Conservation (phyloP, 129 eudicot species). For the Flaveria brownii region DNA sequence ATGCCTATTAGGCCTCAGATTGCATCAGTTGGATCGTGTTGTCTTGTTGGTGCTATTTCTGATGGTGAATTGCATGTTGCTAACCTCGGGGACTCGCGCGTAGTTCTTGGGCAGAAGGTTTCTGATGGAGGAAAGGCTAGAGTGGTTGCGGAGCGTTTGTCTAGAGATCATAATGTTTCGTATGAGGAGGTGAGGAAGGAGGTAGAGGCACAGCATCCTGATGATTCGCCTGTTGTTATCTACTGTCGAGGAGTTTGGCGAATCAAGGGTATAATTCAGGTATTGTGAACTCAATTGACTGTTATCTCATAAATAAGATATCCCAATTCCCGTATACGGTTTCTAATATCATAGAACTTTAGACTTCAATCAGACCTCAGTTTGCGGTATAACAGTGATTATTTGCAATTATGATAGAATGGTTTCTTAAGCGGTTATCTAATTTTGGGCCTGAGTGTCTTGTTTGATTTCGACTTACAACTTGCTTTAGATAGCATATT, state of each 20-base stretch:
- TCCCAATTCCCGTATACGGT: neutral
- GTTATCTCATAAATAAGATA: neutral
- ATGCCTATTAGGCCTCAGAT: conserved; percentile 65
- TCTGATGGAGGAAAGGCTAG: conserved; percentile 45
- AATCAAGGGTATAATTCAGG: conserved; percentile 98
- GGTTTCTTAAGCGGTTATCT: neutral
- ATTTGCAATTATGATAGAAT: neutral
- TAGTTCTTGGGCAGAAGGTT: conserved; percentile 71
- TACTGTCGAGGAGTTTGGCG: conserved; percentile 94
- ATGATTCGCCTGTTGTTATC: conserved; percentile 74
- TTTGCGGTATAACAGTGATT: conserved; percentile 15
- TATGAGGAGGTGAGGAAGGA: conserved; percentile 84
- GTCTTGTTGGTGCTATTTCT: conserved; percentile 88
- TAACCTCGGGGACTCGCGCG: conserved; percentile 94
- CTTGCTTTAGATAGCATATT: conserved; percentile 7
- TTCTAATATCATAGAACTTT: neutral
- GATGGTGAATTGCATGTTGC: conserved; percentile 76
- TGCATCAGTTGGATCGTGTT: conserved; percentile 94
- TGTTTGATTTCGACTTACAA: conserved; percentile 6
- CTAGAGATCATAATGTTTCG: conserved; percentile 91
- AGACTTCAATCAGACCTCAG: neutral
- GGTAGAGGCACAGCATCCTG: conserved; percentile 92
- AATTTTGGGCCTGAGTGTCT: neutral
- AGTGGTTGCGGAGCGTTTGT: conserved; percentile 82
- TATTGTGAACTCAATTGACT: conserved; percentile 27